A percentile compares a stretch with the other conserved stretches of the same genome.
Evolutionary conservation across 1,284 basidiomycete genomes (phyloP).

Genomic region (Heimioporus retisporus): DNA sequence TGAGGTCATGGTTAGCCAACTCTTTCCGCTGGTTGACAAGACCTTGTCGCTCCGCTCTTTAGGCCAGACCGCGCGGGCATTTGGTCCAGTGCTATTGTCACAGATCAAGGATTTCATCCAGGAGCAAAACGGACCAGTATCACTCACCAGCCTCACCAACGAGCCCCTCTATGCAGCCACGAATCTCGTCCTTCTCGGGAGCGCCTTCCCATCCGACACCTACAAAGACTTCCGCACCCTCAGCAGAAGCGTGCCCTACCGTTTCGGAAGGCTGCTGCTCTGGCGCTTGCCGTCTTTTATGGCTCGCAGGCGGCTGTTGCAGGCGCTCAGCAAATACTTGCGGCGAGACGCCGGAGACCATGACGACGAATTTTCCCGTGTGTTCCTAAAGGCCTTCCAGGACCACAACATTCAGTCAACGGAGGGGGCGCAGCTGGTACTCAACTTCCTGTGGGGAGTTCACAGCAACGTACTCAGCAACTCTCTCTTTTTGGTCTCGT

Average conservation of each 20-base stretch:
- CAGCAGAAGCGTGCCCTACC: conserved; percentile 31
- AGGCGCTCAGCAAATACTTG: conserved; percentile 23
- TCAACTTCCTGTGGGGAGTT: conserved; percentile 37
- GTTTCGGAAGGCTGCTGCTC: conserved; percentile 25
- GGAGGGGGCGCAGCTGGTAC: conserved; percentile 32
- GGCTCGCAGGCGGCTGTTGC: conserved; percentile 25
- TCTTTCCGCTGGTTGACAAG: conserved; percentile 35
- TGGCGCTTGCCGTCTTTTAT: conserved; percentile 27
- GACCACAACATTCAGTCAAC: conserved; percentile 26
- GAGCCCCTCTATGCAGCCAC: conserved; percentile 30
- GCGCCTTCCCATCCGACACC: conserved; percentile 26
- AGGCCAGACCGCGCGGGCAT: conserved; percentile 16
- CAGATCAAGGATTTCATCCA: conserved; percentile 16
- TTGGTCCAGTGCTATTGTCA: conserved; percentile 25
- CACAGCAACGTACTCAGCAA: conserved; percentile 36
- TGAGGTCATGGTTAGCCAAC: conserved; percentile 22
- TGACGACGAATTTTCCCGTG: conserved; percentile 18
- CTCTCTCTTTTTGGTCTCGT: conserved; percentile 29
- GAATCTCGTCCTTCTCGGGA: conserved; percentile 31
- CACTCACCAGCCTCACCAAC: conserved; percentile 23
- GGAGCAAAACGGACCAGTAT: conserved; percentile 11
- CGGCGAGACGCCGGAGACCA: conserved; percentile 12
- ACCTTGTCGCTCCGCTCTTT: conserved; percentile 28
- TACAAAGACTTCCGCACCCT: conserved; percentile 35
- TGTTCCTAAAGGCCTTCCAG: conserved; percentile 27